Base-by-base conservation (phyloP, 129 eudicot genomes). In the Tanacetum coccineum region DNA sequence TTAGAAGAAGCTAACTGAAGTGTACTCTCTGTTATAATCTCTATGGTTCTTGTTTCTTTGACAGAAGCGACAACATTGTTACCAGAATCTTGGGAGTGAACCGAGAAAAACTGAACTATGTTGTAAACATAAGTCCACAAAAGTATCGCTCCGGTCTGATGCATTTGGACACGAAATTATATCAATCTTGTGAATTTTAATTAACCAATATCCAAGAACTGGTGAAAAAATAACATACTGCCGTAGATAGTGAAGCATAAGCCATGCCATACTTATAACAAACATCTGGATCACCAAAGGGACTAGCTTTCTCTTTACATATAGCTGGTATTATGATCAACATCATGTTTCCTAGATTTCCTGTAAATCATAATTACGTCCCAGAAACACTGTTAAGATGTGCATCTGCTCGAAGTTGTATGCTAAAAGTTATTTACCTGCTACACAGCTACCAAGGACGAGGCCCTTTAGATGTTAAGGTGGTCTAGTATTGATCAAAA, bases 211-310 rank as follows among this genome's bases (percentile, higher is more conserved):
- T 25, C 26, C 17, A 58, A 4, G 5, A 0, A 19, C 2, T 42
- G 6, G 13, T 32, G 3, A 26, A 46, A 9, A 3, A 40, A 42
- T 14, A 6, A 70, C 88, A 47, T 87, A 94, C 99, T 0, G 99
- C 99, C 92, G 84, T 72, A 25, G 97, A 94, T 55, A 94, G 87
- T 51, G 97, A 89, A 79, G 88, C 90, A 71, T 94, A 94, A 48
- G 85, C 93, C 73, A 87, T 55, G 22, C 87, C 99, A 53, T 73
- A 73, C 32, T 64, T 51, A 10, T 74, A 51, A 53, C 99, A 94
- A 67, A 81, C 87, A 72, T 76, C 82, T 14, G 87, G 74, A 70
- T 78, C 76, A 47, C 99, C 99, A 62, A 89, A 94, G 6, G 97
- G 96, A 67, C 85, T 87, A 14, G 78, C 93, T 47, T 76, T 77